Percentiles rank a stretch among this genome's conserved stretches.
Evolutionary conservation across 2,329 filamentous ascomycete genomes (phyloP).

Genomic region (Claviceps sp.): DNA sequence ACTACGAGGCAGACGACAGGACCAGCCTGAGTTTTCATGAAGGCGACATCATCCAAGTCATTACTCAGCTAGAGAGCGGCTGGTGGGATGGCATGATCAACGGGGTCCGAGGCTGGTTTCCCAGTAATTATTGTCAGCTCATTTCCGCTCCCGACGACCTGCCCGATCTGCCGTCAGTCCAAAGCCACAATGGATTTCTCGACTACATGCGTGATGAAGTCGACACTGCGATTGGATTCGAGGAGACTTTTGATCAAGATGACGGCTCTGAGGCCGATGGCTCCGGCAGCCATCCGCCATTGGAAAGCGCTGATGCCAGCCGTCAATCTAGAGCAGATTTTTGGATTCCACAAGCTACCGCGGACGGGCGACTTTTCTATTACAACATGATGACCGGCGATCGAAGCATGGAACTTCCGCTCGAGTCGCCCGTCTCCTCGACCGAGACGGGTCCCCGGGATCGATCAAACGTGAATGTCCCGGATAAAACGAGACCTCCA

Average conservation of each 20-base stretch:
- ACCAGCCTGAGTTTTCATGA: conserved; percentile 94
- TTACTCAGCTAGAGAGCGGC: conserved; percentile 93
- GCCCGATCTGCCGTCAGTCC: conserved; percentile 56
- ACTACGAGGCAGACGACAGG: conserved; percentile 94
- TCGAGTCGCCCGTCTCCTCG: conserved; percentile 73
- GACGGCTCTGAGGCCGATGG: conserved; percentile 50
- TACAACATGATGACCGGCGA: conserved; percentile 97
- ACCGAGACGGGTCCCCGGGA: conserved; percentile 79
- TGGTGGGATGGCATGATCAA: conserved; percentile 99
- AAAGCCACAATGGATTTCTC: conserved; percentile 38
- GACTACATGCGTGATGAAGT: conserved; percentile 48
- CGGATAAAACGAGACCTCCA: conserved; percentile 79
- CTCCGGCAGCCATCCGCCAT: conserved; percentile 40
- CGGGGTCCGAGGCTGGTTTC: conserved; percentile 94
- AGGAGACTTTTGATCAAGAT: conserved; percentile 54
- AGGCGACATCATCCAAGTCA: conserved; percentile 95
- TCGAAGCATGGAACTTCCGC: conserved; percentile 83
- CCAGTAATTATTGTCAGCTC: conserved; percentile 93
- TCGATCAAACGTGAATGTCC: conserved; percentile 75
- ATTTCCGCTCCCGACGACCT: conserved; percentile 65
- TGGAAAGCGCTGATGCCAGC: conserved; percentile 48
- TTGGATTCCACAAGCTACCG: conserved; percentile 95
- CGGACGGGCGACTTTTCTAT: conserved; percentile 87
- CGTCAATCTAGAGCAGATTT: conserved; percentile 84
- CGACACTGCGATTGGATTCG: conserved; percentile 51